Conservation (phyloP, 192 early-diverging fungal genomes). For the Podila verticillata region DNA sequence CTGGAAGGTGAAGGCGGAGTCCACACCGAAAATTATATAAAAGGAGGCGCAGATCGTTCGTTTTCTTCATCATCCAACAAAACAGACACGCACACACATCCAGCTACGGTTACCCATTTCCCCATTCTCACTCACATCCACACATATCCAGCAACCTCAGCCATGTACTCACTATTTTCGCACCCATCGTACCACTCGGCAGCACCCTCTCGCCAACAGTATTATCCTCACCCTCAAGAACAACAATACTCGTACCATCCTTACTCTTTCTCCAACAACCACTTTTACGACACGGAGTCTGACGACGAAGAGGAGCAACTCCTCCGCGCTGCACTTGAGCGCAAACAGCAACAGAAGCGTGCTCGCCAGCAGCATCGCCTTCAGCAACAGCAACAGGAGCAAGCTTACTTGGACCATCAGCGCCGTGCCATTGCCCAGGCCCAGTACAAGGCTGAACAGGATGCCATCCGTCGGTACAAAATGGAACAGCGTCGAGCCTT, state of each 20-base stretch:
- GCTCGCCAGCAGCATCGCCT: slow-evolving; percentile 35
- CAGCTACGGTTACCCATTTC: not conserved
- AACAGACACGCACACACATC: not conserved
- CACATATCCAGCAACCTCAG: not conserved
- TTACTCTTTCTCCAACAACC: not conserved
- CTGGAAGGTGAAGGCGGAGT: too few relatives aligned
- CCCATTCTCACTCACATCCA: not conserved
- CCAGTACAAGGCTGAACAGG: slow-evolving; percentile 41
- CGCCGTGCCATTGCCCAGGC: slow-evolving; percentile 30
- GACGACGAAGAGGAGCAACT: slow-evolving; percentile 43
- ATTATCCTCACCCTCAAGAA: not conserved
- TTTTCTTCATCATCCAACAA: not conserved
- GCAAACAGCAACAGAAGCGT: slow-evolving; percentile 40
- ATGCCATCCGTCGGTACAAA: slow-evolving; percentile 37
- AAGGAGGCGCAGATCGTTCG: too few relatives aligned
- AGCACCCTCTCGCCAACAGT: not conserved
- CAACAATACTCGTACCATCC: not conserved
- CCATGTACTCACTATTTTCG: slow-evolving; percentile 4
- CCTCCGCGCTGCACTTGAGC: slow-evolving; percentile 41
- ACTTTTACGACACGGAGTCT: slow-evolving; percentile 1
- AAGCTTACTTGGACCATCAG: not conserved
- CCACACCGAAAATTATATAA: too few relatives aligned
- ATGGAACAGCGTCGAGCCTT: slow-evolving; percentile 10
- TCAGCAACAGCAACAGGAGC: slow-evolving; percentile 10
- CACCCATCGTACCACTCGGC: slow-evolving; percentile 1